Conservation (phyloP, 768 basidiomycete species). For the Erythrobasidium yunnanense region DNA sequence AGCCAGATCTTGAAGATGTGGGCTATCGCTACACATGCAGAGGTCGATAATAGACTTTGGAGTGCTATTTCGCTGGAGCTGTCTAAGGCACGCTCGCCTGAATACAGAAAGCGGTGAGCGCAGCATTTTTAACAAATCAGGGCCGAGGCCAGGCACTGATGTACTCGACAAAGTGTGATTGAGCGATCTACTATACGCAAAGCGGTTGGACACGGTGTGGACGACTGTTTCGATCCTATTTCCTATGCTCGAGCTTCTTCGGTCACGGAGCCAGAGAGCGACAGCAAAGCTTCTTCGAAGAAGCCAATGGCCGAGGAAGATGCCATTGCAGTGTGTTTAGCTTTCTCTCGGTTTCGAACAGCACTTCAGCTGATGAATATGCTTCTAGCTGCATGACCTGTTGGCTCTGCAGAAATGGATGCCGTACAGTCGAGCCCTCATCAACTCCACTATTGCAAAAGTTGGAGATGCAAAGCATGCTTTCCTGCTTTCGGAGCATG, state of each 20-base stretch:
- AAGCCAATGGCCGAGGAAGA: background rate
- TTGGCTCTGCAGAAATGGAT: conserved; percentile 22
- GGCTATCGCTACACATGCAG: conserved; percentile 18
- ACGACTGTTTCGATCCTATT: background rate
- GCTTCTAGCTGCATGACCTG: conserved; percentile 7
- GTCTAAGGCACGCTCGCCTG: background rate
- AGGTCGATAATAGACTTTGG: conserved; percentile 11
- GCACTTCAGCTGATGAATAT: background rate
- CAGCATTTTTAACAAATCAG: background rate
- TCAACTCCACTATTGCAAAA: background rate
- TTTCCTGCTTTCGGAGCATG: background rate
- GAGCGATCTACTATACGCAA: background rate
- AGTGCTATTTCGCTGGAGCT: background rate
- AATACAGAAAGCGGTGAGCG: conserved; percentile 12
- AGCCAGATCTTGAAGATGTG: conserved; percentile 24
- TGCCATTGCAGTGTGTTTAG: background rate
- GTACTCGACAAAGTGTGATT: background rate
- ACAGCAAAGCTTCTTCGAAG: background rate
- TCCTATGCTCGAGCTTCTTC: background rate
- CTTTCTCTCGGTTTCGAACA: background rate
- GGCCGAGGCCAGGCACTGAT: background rate
- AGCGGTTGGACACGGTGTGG: background rate
- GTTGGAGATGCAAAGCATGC: background rate
- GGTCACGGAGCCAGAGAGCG: background rate
- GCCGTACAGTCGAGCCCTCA: background rate